phyloP scores from a whole-genome alignment of 179 eudicot genomes.

The Gypsophila paniculata region DNA sequence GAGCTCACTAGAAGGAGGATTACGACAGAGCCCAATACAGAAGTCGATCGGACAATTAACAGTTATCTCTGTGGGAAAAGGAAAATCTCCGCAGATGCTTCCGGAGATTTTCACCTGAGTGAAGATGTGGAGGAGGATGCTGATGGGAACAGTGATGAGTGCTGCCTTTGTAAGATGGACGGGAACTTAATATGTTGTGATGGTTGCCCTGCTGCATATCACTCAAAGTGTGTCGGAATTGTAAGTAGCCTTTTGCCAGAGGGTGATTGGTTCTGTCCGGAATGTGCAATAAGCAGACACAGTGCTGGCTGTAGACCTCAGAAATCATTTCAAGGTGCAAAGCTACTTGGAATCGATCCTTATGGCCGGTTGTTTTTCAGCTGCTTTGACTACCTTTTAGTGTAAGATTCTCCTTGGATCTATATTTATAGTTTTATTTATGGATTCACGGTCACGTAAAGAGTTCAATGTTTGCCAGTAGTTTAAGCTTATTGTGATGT shows the following conservation, averaged over 20 bases:
- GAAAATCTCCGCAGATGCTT: constrained; percentile 38
- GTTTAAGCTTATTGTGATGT: background rate
- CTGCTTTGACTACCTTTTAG: constrained; percentile 85
- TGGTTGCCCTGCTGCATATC: constrained; percentile 98
- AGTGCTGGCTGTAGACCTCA: constrained; percentile 47
- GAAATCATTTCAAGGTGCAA: constrained; percentile 75
- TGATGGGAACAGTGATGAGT: constrained; percentile 92
- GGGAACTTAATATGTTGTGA: constrained; percentile 96
- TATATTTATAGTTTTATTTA: background rate
- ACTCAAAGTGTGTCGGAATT: constrained; percentile 86
- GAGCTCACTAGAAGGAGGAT: constrained; percentile 66
- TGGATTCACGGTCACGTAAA: background rate
- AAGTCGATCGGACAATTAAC: constrained; percentile 44
- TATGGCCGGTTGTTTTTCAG: constrained; percentile 62
- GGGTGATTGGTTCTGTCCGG: constrained; percentile 98
- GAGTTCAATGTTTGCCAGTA: background rate
- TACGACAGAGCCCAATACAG: constrained; percentile 38
- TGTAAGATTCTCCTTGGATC: constrained; percentile 58
- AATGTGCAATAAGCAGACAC: constrained; percentile 55
- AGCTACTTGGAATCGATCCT: constrained; percentile 76
- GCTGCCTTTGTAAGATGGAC: constrained; percentile 96
- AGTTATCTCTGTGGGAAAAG: constrained; percentile 39
- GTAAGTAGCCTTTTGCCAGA: constrained; percentile 70
- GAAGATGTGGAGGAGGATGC: constrained; percentile 60
- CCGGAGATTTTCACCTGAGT: constrained; percentile 38